Base-by-base conservation (phyloP, 1,284 basidiomycete species). In the Ustilago sp. region DNA sequence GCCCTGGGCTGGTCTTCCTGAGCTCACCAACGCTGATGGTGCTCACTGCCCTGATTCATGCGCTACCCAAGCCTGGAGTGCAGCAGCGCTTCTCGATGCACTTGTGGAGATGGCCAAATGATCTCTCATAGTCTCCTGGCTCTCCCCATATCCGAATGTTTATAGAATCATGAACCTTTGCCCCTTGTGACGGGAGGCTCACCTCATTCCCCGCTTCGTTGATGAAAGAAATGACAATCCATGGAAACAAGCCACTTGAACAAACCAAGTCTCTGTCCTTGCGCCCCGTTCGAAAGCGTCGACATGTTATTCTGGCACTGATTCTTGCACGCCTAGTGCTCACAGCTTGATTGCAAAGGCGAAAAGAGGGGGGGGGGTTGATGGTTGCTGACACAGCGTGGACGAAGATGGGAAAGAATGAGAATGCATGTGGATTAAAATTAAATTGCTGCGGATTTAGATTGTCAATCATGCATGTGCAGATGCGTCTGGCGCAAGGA, bases 61-160 rank as follows among this genome's bases (percentile, higher is more conserved):
- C 68, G 66, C 67, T 38, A 83, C 82, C 43, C 82, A 83, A 61
- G 82, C 82, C 9, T 83, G 82, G 82, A 74, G 69, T 55, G 82
- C 82, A 8, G 77, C 77, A 8, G 74, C 80, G 15, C 58, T 83
- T 2, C 73, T 83, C 13, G 82, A 83, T 64, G 78, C 79, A 2
- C 67, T 83, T 15, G 71, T 77, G 55, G 73, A 80, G 67, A 74
- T 81, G 68, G 65, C 63, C 45, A 71, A 72, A 59, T 71, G 68
- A 43, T 45, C 43, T 3, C 19, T 7, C 43, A 34, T 1, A n/a
- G 5, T 28, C 57, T 9, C 3, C n/a, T 17, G 36, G 13, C 13
- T 48, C 43, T 6, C 55, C 17, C 1, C 8, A 41, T 12, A 7
- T 9, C 1, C 34, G 45, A 17, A 17, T 48, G 34, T 59, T 13